Percentiles rank a stretch among this genome's conserved stretches.
Conservation (phyloP, 495 filamentous ascomycete genomes). For the Penicillium coffeae region DNA sequence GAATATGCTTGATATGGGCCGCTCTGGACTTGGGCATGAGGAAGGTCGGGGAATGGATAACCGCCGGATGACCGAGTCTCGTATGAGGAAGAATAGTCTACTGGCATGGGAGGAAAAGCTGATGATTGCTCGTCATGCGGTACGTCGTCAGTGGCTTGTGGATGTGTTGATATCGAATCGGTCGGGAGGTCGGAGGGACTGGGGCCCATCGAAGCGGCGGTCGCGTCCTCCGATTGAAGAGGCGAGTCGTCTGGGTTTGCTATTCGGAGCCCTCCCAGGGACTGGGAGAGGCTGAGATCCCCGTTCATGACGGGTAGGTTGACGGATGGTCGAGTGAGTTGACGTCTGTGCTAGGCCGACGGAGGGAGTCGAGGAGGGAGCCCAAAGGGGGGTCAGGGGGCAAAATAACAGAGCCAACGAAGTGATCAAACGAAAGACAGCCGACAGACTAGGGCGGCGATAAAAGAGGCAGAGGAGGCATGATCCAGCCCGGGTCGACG, state of each 20-base stretch:
- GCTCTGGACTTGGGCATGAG: constrained; percentile 20
- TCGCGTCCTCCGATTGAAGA: constrained; percentile 50
- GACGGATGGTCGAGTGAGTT: neutral
- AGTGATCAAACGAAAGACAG: constrained; percentile 8
- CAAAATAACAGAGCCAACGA: constrained; percentile 3
- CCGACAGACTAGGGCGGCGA: constrained; percentile 37
- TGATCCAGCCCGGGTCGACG: constrained; percentile 18
- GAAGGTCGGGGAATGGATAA: constrained; percentile 18
- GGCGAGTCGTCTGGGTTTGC: constrained; percentile 91
- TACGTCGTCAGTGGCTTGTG: constrained; percentile 10
- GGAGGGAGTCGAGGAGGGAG: constrained; percentile 10
- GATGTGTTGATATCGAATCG: constrained; percentile 29
- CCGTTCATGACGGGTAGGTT: constrained; percentile 67
- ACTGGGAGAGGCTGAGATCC: constrained; percentile 88
- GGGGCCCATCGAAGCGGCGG: constrained; percentile 22
- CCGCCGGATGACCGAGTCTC: constrained; percentile 32
- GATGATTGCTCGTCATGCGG: constrained; percentile 16
- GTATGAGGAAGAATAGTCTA: constrained; percentile 15
- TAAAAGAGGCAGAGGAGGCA: constrained; percentile 32
- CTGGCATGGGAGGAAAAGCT: constrained; percentile 18
- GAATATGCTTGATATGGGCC: constrained; percentile 35
- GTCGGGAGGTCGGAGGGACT: constrained; percentile 21
- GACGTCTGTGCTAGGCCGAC: constrained; percentile 1
- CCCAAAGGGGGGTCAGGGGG: constrained; percentile 2
- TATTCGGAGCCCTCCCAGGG: constrained; percentile 90